Evolutionary conservation across 768 basidiomycete species (phyloP).

Genomic region (Leccinellum rugosiceps): DNA sequence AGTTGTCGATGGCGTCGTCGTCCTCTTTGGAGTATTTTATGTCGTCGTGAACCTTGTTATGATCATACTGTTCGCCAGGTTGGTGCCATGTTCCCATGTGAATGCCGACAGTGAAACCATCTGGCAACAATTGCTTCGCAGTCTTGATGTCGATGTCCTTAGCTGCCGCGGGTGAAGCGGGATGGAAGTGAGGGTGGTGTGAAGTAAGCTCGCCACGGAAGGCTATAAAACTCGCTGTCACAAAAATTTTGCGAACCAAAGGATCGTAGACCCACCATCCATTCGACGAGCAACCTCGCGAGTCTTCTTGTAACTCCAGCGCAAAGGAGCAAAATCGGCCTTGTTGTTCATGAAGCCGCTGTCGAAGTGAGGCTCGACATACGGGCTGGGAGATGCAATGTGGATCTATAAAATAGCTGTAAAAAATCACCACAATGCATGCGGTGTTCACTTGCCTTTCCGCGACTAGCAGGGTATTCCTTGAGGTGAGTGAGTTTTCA

Average conservation of each 20-base stretch:
- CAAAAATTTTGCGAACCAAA: not conserved
- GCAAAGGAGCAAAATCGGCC: slow-evolving; percentile 72
- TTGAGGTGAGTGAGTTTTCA: not conserved
- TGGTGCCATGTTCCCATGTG: slow-evolving; percentile 71
- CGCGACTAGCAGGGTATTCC: slow-evolving; percentile 72
- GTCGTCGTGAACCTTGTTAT: slow-evolving; percentile 57
- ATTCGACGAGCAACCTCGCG: slow-evolving; percentile 69
- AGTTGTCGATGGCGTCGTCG: slow-evolving; percentile 70
- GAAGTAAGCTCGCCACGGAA: slow-evolving; percentile 71
- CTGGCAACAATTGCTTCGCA: slow-evolving; percentile 57
- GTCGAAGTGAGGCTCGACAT: slow-evolving; percentile 62
- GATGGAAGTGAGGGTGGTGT: slow-evolving; percentile 75
- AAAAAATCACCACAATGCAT: not conserved
- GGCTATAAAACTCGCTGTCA: slow-evolving; percentile 33
- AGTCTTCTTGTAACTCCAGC: slow-evolving; percentile 77
- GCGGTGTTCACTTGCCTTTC: slow-evolving; percentile 42
- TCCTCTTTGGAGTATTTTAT: slow-evolving; percentile 66
- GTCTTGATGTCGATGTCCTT: slow-evolving; percentile 67
- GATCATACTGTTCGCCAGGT: slow-evolving; percentile 52
- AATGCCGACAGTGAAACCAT: slow-evolving; percentile 63
- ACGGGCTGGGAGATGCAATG: slow-evolving; percentile 57
- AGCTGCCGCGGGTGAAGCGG: slow-evolving; percentile 56
- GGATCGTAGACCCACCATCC: slow-evolving; percentile 44
- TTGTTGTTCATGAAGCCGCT: slow-evolving; percentile 79
- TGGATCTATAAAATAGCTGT: slow-evolving; percentile 47